Percentiles rank a stretch among this genome's conserved stretches.
Conservation (phyloP, 352 stramenopile species). For the Discostella stelligera region DNA sequence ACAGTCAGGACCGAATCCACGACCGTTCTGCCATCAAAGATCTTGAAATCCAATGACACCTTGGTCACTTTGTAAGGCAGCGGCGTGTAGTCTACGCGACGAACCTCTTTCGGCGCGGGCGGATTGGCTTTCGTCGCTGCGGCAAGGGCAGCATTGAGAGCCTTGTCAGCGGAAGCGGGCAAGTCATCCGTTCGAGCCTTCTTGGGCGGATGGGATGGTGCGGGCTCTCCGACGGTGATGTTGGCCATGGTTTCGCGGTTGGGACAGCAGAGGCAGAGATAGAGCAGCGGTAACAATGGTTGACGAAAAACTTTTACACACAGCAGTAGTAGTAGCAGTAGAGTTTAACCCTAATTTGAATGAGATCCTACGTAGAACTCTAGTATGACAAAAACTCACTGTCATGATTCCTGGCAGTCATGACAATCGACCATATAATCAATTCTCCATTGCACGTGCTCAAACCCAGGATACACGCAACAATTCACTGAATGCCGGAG, state of each 20-base stretch:
- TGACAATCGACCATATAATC: too few relatives aligned
- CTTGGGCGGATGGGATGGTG: constrained; percentile 5
- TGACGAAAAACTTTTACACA: too few relatives aligned
- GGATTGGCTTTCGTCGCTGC: constrained; percentile 25
- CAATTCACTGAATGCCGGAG: too few relatives aligned
- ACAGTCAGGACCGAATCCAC: constrained; percentile 61
- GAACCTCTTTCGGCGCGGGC: constrained; percentile 32
- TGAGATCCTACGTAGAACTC: too few relatives aligned
- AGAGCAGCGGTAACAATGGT: too few relatives aligned
- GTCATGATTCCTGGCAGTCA: too few relatives aligned
- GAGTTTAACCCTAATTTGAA: too few relatives aligned
- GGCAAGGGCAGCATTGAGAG: constrained; percentile 26
- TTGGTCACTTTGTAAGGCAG: constrained; percentile 51
- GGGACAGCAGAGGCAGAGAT: not conserved
- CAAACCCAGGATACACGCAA: too few relatives aligned
- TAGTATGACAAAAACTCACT: too few relatives aligned
- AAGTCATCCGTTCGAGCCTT: constrained; percentile 18
- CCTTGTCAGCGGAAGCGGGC: constrained; percentile 4
- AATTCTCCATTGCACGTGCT: too few relatives aligned
- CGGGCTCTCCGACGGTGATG: constrained; percentile 9
- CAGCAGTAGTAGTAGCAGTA: too few relatives aligned
- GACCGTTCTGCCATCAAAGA: constrained; percentile 60
- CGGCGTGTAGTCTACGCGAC: constrained; percentile 67
- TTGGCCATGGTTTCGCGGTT: constrained; percentile 33
- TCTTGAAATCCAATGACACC: constrained; percentile 74